Evolutionary conservation across 352 stramenopile genomes (phyloP).

Genomic region (Globisporangium cylindrosporum): DNA sequence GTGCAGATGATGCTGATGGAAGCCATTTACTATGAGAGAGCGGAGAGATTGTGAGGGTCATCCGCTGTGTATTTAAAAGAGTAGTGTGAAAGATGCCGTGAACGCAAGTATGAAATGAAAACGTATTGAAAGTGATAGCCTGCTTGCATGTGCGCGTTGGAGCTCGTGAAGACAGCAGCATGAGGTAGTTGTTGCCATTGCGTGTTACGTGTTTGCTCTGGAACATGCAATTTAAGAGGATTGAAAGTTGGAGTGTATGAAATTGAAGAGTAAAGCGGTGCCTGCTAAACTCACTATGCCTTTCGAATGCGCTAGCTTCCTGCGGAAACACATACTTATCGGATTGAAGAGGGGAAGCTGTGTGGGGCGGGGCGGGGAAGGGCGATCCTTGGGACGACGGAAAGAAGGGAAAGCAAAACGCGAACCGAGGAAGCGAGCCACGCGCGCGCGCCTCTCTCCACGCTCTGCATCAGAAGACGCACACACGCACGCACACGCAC

Average conservation of each 20-base stretch:
- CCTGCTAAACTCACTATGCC: background rate
- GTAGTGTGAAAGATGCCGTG: background rate
- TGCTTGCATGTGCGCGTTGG: too few relatives aligned
- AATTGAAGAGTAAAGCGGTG: background rate
- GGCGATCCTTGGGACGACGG: constrained; percentile 7
- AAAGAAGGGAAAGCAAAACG: constrained; percentile 5
- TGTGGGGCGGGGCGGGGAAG: background rate
- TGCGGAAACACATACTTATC: background rate
- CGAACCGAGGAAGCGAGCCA: constrained; percentile 6
- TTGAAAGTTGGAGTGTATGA: background rate
- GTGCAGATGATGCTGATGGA: background rate
- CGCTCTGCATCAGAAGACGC: background rate
- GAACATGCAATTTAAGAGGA: background rate
- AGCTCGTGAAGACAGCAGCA: too few relatives aligned
- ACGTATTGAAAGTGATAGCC: background rate
- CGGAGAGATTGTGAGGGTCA: background rate
- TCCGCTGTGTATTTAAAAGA: constrained; percentile 4
- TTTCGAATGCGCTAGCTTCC: background rate
- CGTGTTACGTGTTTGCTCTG: too few relatives aligned
- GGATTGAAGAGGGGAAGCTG: background rate
- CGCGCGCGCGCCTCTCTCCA: constrained; percentile 7
- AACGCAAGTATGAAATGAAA: background rate
- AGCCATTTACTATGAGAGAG: background rate
- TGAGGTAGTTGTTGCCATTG: too few relatives aligned
- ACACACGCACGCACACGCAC: background rate